Conservation (phyloP, 345 rosid genomes). For the Moricandia moricandioides region DNA sequence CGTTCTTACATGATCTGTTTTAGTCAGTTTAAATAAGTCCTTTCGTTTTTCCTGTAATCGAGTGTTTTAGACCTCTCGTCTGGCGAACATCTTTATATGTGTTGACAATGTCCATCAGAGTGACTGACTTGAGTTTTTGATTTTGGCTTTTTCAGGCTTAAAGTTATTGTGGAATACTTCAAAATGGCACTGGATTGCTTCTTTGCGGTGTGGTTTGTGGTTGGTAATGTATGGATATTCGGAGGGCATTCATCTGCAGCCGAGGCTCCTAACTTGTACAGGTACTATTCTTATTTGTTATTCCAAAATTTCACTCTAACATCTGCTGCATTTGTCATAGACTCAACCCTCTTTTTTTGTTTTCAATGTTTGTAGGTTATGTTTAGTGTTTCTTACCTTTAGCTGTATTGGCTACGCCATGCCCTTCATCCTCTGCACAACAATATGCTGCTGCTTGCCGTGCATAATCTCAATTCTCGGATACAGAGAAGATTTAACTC, state of each 20-base stretch:
- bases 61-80: no score
- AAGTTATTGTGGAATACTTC: constrained; percentile 83
- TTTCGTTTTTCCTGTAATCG: no score
- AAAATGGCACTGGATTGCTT: constrained; percentile 98
- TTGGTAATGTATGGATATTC: constrained; percentile 97
- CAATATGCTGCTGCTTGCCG: constrained; percentile 96
- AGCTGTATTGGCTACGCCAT: constrained; percentile 98
- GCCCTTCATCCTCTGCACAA: constrained; percentile 97
- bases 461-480: constrained; percentile 93
- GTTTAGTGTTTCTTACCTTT: constrained; percentile 89
- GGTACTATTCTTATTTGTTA: constrained; percentile 37
- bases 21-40: not conserved
- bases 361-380: constrained; percentile 59
- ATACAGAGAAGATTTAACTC: constrained; percentile 81
- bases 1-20: not conserved
- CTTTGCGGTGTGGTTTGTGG: constrained; percentile 98
- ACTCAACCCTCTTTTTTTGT: constrained; percentile 1
- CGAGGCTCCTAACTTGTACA: constrained; percentile 96
- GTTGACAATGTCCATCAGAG: no score
- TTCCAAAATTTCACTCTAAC: not conserved
- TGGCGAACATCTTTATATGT: no score
- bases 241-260: constrained; percentile 86
- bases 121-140: constrained; percentile 7
- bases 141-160: constrained; percentile 52
- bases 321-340: not conserved